Percentiles rank a stretch among this genome's conserved stretches.
Conservation (phyloP, 176 grass and related monocot genomes). For the Avena insularis region DNA sequence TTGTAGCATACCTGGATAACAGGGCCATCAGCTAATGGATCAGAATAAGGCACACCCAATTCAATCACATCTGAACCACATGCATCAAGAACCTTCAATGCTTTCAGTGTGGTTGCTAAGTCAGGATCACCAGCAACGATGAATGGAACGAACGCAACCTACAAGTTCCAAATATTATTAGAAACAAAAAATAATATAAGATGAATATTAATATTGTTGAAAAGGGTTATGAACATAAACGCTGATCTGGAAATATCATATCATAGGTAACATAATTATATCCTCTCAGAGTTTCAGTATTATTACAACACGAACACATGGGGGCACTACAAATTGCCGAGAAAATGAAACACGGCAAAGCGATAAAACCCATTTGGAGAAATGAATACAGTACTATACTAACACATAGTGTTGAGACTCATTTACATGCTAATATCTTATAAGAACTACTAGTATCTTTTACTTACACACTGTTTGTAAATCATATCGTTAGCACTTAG, state of each 20-base stretch:
- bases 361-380: background rate
- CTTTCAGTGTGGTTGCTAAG: conserved; percentile 77
- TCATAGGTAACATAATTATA: background rate
- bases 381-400: background rate
- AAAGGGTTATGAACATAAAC: background rate
- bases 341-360: background rate
- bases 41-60: conserved; percentile 93
- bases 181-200: background rate
- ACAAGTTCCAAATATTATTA: conserved; percentile 16
- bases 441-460: background rate
- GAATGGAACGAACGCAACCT: conserved; percentile 86
- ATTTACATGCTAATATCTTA: background rate
- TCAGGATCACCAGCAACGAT: conserved; percentile 98
- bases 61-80: conserved; percentile 93
- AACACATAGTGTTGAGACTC: background rate
- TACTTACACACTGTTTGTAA: background rate
- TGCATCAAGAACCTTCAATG: conserved; percentile 84
- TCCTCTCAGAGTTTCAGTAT: background rate
- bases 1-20: conserved; percentile 77
- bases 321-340: background rate
- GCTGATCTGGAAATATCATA: background rate
- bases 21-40: conserved; percentile 91
- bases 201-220: background rate
- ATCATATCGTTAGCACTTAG: background rate
- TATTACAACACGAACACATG: background rate